phyloP scores from a whole-genome alignment of 2,329 filamentous ascomycete genomes.

The Alternaria arborescens region DNA sequence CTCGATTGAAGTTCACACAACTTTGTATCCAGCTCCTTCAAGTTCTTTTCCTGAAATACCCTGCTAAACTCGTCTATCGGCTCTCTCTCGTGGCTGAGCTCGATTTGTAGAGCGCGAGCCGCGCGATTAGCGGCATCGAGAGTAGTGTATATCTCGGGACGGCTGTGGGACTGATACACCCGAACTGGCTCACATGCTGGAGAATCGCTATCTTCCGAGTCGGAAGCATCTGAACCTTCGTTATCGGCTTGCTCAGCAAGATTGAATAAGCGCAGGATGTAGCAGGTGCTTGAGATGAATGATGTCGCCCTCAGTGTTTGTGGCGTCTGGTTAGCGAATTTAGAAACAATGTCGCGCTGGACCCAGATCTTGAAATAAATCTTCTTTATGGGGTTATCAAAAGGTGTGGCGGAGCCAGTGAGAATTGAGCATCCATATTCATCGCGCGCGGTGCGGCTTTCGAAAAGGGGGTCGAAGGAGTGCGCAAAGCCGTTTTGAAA shows the following conservation, averaged over 20 bases:
- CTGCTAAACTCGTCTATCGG: constrained; percentile 7
- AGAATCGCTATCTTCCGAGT: background rate
- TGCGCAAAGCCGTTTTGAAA: constrained; percentile 14
- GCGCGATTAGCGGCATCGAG: constrained; percentile 36
- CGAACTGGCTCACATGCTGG: constrained; percentile 4
- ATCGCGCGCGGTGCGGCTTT: constrained; percentile 14
- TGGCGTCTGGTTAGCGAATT: constrained; percentile 15
- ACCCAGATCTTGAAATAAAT: constrained; percentile 31
- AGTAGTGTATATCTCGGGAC: constrained; percentile 34
- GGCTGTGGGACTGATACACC: constrained; percentile 17
- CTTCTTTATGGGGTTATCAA: constrained; percentile 20
- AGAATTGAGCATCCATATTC: constrained; percentile 21
- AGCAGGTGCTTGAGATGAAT: constrained; percentile 30
- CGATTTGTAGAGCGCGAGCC: constrained; percentile 35
- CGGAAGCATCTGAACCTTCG: constrained; percentile 2
- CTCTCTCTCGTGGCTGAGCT: constrained; percentile 32
- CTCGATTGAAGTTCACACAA: constrained; percentile 15
- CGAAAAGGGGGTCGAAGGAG: constrained; percentile 9
- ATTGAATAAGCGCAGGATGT: constrained; percentile 33
- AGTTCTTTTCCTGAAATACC: constrained; percentile 27
- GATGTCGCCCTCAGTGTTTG: constrained; percentile 6
- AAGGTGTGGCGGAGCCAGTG: constrained; percentile 12
- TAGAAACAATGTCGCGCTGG: constrained; percentile 22
- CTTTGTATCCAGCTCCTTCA: constrained; percentile 23
- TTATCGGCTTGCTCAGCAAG: constrained; percentile 11